phyloP scores from a whole-genome alignment of 176 grass and related monocot genomes.

The bread wheat (Triticum aestivum) region DNA sequence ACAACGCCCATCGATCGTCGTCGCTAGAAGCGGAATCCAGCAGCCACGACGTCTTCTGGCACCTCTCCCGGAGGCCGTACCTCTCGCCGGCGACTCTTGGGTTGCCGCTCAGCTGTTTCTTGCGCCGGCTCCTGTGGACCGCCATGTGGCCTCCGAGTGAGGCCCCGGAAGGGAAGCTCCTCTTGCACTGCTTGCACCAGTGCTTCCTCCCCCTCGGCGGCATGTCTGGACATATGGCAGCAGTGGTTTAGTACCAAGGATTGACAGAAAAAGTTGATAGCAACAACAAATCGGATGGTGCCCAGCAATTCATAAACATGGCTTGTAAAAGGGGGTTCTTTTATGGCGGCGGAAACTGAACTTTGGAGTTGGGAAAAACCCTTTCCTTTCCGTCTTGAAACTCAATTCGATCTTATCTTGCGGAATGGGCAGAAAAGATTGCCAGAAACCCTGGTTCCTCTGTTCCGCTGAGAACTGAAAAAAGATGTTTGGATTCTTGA shows the following conservation, averaged over 20 bases:
- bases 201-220: constrained; percentile 18
- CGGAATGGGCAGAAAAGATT: neutral
- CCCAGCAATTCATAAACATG: neutral
- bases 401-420: neutral
- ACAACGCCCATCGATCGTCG: constrained; percentile 1
- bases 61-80: constrained; percentile 26
- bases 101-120: neutral
- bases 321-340: neutral
- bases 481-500: neutral
- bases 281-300: neutral
- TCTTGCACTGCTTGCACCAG: constrained; percentile 43
- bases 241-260: neutral
- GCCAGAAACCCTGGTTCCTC: neutral
- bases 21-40: constrained; percentile 26
- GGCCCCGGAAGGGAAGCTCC: constrained; percentile 34
- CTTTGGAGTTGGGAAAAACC: neutral
- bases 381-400: neutral
- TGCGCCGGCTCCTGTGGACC: constrained; percentile 18
- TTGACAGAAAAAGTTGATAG: neutral
- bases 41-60: neutral
- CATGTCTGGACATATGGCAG: constrained; percentile 26
- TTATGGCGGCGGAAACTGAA: neutral
- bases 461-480: neutral
- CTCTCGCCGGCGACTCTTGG: neutral
- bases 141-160: constrained; percentile 48